Conservation (phyloP, 2,329 filamentous ascomycete species). For the Fusarium liriodendri region DNA sequence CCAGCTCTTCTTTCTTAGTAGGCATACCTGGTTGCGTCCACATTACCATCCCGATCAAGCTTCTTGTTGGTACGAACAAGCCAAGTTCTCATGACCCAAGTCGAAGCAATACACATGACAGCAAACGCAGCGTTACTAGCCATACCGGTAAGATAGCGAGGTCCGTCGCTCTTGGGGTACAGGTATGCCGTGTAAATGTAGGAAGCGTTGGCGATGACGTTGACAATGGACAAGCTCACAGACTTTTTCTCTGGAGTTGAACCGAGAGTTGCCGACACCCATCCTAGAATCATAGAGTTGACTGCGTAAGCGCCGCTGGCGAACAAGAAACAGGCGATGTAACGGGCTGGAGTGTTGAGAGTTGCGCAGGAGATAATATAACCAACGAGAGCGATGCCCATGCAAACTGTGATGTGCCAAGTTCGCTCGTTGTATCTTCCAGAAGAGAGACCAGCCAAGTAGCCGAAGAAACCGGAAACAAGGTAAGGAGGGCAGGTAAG, state of each 20-base stretch:
- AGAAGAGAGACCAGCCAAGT: conserved; percentile 55
- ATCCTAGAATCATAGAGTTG: conserved; percentile 56
- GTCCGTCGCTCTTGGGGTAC: conserved; percentile 54
- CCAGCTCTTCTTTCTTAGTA: conserved; percentile 13
- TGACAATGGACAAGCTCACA: conserved; percentile 55
- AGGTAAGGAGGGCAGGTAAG: conserved; percentile 60
- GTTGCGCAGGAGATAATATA: conserved; percentile 50
- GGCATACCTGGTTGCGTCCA: conserved; percentile 25
- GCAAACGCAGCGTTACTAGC: conserved; percentile 43
- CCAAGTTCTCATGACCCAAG: conserved; percentile 43
- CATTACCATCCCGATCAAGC: conserved; percentile 32
- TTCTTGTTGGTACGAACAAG: conserved; percentile 41
- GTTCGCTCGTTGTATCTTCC: conserved; percentile 56
- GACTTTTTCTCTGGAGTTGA: conserved; percentile 59
- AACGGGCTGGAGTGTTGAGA: conserved; percentile 46
- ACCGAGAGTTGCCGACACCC: conserved; percentile 54
- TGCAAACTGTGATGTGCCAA: conserved; percentile 48
- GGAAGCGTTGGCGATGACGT: conserved; percentile 55
- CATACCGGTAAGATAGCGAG: conserved; percentile 56
- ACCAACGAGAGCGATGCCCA: conserved; percentile 52
- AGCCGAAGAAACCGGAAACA: conserved; percentile 55
- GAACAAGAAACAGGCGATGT: conserved; percentile 51
- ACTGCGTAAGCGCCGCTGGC: conserved; percentile 52
- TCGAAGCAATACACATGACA: conserved; percentile 38
- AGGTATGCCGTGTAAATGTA: conserved; percentile 61